Evolutionary conservation across 108 stramenopile species (phyloP), one percentile per base, ranked within the genome.

Genomic region (Cyclotella cryptica): DNA sequence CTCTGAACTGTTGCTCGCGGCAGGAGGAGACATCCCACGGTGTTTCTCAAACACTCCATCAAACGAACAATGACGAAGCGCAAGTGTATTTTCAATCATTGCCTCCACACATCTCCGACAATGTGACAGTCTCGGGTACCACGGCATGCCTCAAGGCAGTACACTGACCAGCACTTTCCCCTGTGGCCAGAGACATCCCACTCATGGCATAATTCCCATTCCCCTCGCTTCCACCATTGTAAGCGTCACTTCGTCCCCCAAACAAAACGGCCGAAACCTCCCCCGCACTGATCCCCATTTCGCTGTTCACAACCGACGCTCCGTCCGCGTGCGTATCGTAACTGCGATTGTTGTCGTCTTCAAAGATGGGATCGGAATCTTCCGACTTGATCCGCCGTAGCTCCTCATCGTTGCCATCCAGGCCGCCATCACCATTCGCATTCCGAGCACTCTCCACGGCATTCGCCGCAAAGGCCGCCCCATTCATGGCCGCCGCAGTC

Each of bases 31-130:
- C 21, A 52, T 82, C 18, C 91, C 91, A 35, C 79, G 69, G 54
- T 89, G 89, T 44, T 81, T 55, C 53, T 75, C 53, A 71, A 92
- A 92, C 3, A 96, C 69, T 7, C 92, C 87, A 71, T 90, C 92
- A 75, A 91, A 96, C n/a, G 57, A 53, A 17, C 78, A 66, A 14
- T 57, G 55, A 28, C 73, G 75, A 46, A 96, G 55, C 15, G 92
- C 88, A n/a, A n/a, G n/a, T n/a, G n/a, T n/a, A n/a, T n/a, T n/a
- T n/a, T n/a, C n/a, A n/a, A 35, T 35, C 35, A 35, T 35, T 35
- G 35, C 35, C n/a, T n/a, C n/a, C n/a, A n/a, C n/a, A n/a, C n/a
- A n/a, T n/a, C n/a, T n/a, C n/a, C n/a, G n/a, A n/a, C n/a, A n/a
- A n/a, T n/a, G n/a, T n/a, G n/a, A n/a, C n/a, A n/a, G n/a, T n/a